These are phyloP conservation scores for Sindora glabra DNA, from an alignment of 306 rosid species.

Conservation along the genomic window DNA sequence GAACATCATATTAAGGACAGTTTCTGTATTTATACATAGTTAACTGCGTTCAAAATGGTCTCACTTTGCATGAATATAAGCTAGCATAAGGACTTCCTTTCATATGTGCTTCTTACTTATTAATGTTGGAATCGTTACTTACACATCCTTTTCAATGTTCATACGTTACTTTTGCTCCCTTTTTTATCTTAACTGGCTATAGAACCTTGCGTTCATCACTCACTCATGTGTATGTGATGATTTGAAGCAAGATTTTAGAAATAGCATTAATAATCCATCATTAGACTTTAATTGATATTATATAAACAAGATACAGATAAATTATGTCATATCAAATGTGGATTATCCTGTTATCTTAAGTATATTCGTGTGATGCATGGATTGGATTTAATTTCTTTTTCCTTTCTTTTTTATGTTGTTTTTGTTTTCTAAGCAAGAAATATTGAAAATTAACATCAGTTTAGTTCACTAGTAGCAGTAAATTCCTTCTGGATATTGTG, in stretches of 20 bases:
- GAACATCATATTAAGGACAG: background rate
- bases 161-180: background rate
- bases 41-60: too few species aligned
- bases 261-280: background rate
- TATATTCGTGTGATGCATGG: too few species aligned
- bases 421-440: background rate
- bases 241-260: background rate
- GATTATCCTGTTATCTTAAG: too few species aligned
- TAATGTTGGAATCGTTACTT: too few species aligned
- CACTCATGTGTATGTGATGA: background rate
- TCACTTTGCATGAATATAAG: background rate
- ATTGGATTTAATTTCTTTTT: constrained; percentile 1
- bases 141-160: too few species aligned
- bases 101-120: background rate
- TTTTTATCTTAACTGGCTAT: background rate
- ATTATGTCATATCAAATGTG: too few species aligned
- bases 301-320: background rate
- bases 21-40: background rate
- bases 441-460: background rate
- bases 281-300: background rate
- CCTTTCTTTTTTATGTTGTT: background rate
- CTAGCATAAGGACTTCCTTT: background rate
- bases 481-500: background rate
- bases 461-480: background rate
- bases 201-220: background rate